Base-by-base conservation (phyloP, 2,329 filamentous ascomycete genomes). In the Hysterium pulicare region DNA sequence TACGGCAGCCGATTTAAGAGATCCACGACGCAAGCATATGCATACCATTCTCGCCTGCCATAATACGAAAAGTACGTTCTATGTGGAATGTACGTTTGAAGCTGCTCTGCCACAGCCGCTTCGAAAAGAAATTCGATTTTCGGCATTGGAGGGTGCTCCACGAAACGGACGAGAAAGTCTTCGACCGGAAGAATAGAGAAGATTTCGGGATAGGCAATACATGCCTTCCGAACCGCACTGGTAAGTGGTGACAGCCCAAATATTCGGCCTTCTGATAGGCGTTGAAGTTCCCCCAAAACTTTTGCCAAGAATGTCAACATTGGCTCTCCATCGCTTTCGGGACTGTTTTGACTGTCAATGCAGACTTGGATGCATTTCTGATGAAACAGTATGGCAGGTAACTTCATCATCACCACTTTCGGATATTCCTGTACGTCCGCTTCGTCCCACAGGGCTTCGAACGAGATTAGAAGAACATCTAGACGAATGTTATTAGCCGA, bases 361-460 rank as follows among this genome's bases (percentile, higher is more conserved):
- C 53, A 57, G 2, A 46, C 22, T n/a, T 45, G 36, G 22, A 63
- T 49, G 49, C 61, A 60, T 11, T 22, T 41, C 7, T 58, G 54
- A 42, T 72, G 62, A 17, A 72, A 62, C 10, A 71, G 52, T 1
- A 72, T 33, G 4, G 46, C 40, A 3, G 71, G 66, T 7, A 73
- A 30, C 13, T 59, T 53, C 33, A 70, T 48, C 4, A 69, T 57
- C 1, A 70, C 59, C 2, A 55, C 54, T 45, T 71, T 67, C 10
- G 67, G 66, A 47, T 71, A 74, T 32, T 75, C 72, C 38, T 74
- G 66, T 37, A 69, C 69, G 44, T 74, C 73, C 2, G 72, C 54
- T 45, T 75, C 72, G 23, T 67, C 67, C 71, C 71, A 75, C n/a
- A 75, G 55, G 2, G 62, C 62, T 30, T 66, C 53, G 16, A 68